These are phyloP conservation scores for Papiliotrema flavescens DNA, from an alignment of 1,284 basidiomycete genomes.

Conservation along the genomic window DNA sequence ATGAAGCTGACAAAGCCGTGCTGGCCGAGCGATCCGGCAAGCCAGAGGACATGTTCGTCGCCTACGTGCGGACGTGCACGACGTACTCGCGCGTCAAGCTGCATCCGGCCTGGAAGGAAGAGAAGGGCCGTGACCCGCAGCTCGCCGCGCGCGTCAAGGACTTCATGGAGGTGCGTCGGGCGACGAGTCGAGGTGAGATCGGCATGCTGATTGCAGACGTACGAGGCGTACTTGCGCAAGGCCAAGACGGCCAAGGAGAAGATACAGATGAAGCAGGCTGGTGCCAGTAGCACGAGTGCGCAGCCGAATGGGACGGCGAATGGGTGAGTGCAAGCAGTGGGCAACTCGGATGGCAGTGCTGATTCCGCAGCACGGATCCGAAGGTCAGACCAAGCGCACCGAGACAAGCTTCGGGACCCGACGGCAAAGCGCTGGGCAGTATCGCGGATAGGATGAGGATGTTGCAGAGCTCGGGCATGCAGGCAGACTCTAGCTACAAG, in stretches of 20 bases:
- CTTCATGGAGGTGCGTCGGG: slow-evolving; percentile 36
- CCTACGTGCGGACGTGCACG: slow-evolving; percentile 32
- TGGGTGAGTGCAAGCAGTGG: too few species aligned
- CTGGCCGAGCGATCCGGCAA: slow-evolving; percentile 32
- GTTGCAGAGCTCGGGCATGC: slow-evolving; percentile 44
- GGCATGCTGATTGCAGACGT: slow-evolving; percentile 20
- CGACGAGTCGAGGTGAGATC: neutral
- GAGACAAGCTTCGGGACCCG: slow-evolving; percentile 14
- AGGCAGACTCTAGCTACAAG: slow-evolving; percentile 29
- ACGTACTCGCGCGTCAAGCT: slow-evolving; percentile 25
- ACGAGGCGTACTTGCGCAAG: slow-evolving; percentile 32
- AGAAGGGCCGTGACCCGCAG: slow-evolving; percentile 25
- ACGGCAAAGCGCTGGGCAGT: slow-evolving; percentile 34
- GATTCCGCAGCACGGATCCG: neutral
- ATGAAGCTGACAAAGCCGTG: slow-evolving; percentile 37
- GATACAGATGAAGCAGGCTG: slow-evolving; percentile 27
- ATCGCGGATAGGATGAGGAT: slow-evolving; percentile 49
- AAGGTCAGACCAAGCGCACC: neutral
- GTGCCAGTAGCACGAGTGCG: too few species aligned
- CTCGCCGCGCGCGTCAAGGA: slow-evolving; percentile 35
- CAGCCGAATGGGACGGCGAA: too few species aligned
- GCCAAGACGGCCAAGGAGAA: slow-evolving; percentile 38
- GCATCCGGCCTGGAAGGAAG: slow-evolving; percentile 27
- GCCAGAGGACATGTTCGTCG: slow-evolving; percentile 41
- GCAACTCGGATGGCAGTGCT: neutral